phyloP scores from a whole-genome alignment of 352 stramenopile genomes.

The Globisporangium middletonii region DNA sequence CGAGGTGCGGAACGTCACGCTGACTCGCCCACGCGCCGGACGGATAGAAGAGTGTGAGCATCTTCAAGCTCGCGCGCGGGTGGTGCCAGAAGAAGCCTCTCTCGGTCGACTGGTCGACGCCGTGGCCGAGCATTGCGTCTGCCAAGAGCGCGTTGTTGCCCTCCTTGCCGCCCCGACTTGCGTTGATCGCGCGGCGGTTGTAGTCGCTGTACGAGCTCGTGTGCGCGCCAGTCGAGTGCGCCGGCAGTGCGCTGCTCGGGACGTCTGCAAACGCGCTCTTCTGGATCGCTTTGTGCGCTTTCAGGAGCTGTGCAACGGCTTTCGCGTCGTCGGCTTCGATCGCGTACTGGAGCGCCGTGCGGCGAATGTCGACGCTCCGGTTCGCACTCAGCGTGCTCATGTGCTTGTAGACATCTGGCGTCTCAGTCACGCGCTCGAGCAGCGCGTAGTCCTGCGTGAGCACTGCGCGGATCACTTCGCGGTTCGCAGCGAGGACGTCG shows the following conservation, averaged over 20 bases:
- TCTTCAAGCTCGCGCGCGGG: constrained; percentile 41
- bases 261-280: constrained; percentile 31
- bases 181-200: constrained; percentile 75
- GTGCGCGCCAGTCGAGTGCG: constrained; percentile 69
- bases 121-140: constrained; percentile 23
- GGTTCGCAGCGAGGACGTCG: constrained; percentile 43
- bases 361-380: constrained; percentile 36
- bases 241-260: constrained; percentile 52
- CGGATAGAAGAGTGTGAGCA: constrained; percentile 64
- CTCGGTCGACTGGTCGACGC: not conserved
- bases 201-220: constrained; percentile 79
- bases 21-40: constrained; percentile 47
- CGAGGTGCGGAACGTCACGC: constrained; percentile 11
- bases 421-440: constrained; percentile 50
- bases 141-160: constrained; percentile 68
- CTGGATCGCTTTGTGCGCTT: constrained; percentile 37
- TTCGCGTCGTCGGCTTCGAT: constrained; percentile 55
- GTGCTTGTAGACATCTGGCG: constrained; percentile 26
- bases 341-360: constrained; percentile 54
- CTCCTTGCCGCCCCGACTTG: constrained; percentile 71
- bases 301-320: constrained; percentile 32
- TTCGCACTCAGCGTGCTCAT: constrained; percentile 45
- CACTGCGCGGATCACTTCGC: constrained; percentile 66
- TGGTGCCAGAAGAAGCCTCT: constrained; percentile 26
- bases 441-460: constrained; percentile 68